Base-by-base conservation (phyloP, 2,329 filamentous ascomycete species). In the Aspergillus glaucus region DNA sequence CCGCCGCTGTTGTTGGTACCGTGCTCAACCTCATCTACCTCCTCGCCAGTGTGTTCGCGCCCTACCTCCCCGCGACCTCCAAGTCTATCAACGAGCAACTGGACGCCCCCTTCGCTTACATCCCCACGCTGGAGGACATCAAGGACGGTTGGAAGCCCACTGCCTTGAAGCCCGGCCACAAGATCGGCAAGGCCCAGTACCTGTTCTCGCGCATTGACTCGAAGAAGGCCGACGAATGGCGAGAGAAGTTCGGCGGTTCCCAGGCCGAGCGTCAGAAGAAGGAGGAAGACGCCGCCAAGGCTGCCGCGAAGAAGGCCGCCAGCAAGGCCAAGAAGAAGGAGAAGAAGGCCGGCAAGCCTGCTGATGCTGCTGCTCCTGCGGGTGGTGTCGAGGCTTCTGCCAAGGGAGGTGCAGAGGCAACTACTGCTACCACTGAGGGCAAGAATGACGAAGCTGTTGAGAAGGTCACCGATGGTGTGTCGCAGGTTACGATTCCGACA, bases 21-120 rank as follows among this genome's bases (percentile, higher is more conserved):
- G 88, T 86, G 1, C 76, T 95, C 51, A 94, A 94, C 72, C 81
- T 91, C 55, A 83, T 92, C 47, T 83, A 92, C 63, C 82, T 96
- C 28, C 78, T 95, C 43, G 87, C 90, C 19, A 84, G 82, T 47
- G 73, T 95, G 40, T 80, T 91, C 49, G 81, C 83, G 46, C 91
- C 91, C 0, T 96, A 92, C 72, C 88, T 96, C 77, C 90, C 89
- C 37, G 79, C 79, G n/a, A 91, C 86, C 7, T 78, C 86, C 3
- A 78, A 78, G 51, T 81, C 82, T 28, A 95, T 96, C 58, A 80
- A 88, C 55, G 70, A 80, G 54, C 92, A 96, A 73, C 79, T 97
- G 24, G 81, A 85, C 50, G 71, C 69, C 43, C 65, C 80, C 47
- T 70, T 80, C 61, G 69, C 78, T 43, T 69, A 70, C 32, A 89